Evolutionary conservation across 805 yeast species (phyloP), one percentile per base, ranked within the genome.

Genomic region (Hanseniaspora guilliermondii): DNA sequence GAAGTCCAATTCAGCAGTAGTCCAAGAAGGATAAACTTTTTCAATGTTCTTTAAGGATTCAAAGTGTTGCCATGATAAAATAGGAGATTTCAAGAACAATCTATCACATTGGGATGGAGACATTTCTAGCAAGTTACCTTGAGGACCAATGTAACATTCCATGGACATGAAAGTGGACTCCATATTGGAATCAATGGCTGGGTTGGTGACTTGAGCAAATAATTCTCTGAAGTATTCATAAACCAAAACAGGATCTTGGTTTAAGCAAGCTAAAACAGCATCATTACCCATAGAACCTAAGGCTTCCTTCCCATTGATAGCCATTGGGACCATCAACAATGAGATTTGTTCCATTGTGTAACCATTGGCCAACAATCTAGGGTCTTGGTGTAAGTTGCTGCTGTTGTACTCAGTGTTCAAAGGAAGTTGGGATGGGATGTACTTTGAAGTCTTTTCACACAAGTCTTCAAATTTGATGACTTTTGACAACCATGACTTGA

Each of bases 241-340:
- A 59, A 87, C 73, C 58, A 93, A 72, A 61, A 83, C 83, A 42
- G 98, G 97, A 70, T 88, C 95, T 66, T 86, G 91, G 38, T 95
- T 83, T 61, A 91, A 73, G 71, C 98, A 93, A 0, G 97, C 97
- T 60, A 91, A 75, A 12, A 97, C 95, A 50, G 93, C 81, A 66
- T 91, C 98, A 66, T 91, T 91, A 75, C 98, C 98, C 98, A 91
- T 91, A 19, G 97, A 89, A 17, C 98, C 97, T 53, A 91, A 76
- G 12, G 97, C 88, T 72, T 91, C 98, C 66, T 89, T 91, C 58
- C 91, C 96, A 60, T 80, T 83, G 39, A 76, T 65, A 41, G 95
- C 97, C 98, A 91, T 93, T 58, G 97, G 97, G 7, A 85, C 93
- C 61, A 91, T 73, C 41, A 93, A 72, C 55, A 87, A 69, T 40